These are phyloP conservation scores for Alternaria infectoria DNA, from an alignment of 2,329 filamentous ascomycete genomes.

Conservation along the genomic window DNA sequence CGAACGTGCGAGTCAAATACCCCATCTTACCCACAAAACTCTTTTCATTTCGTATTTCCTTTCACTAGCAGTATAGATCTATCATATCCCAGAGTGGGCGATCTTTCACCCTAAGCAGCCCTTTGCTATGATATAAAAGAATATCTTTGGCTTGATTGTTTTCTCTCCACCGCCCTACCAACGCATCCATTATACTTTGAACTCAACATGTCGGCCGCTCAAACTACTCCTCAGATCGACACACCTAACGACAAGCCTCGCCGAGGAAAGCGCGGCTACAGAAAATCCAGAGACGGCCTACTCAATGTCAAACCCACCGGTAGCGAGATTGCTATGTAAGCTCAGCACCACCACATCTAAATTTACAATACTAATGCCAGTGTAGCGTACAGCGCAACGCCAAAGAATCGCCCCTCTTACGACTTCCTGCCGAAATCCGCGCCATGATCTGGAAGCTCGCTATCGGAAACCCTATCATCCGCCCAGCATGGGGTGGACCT, in stretches of 20 bases:
- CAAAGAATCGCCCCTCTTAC: background rate
- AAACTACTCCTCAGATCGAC: background rate
- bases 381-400: background rate
- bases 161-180: background rate
- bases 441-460: background rate
- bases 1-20: background rate
- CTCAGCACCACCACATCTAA: rapidly evolving
- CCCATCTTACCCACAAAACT: background rate
- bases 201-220: background rate
- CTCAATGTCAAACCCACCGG: background rate
- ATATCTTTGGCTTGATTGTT: background rate
- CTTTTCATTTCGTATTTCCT: background rate
- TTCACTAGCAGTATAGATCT: no score
- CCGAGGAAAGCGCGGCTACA: background rate
- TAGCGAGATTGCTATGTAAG: background rate
- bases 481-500: background rate
- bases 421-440: background rate
- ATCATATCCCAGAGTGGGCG: background rate
- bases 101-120: background rate
- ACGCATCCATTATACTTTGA: background rate
- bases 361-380: background rate
- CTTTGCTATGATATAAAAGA: background rate
- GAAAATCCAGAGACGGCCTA: background rate
- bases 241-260: background rate
- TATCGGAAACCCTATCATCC: background rate